phyloP scores from a whole-genome alignment of 345 rosid genomes.

The Acer saccharum region DNA sequence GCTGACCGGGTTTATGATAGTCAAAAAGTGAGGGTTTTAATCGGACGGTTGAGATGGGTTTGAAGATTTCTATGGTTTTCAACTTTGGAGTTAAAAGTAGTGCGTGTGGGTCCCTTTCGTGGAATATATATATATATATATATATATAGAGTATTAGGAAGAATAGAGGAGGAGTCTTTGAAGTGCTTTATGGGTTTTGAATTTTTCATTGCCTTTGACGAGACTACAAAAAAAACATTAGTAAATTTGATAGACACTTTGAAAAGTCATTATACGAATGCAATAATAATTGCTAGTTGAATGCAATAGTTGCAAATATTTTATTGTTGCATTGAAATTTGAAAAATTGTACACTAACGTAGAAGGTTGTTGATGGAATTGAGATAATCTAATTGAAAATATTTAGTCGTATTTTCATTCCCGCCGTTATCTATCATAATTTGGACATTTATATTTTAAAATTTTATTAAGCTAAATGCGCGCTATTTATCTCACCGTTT shows the following conservation, averaged over 20 bases:
- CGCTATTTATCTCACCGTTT: no score
- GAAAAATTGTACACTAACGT: background rate
- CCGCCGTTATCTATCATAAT: no score
- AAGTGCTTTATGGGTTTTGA: constrained; percentile 15
- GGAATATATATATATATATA: no score
- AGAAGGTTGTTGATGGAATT: no score
- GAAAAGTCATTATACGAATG: background rate
- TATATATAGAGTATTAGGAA: no score
- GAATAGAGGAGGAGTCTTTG: background rate
- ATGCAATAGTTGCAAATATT: no score
- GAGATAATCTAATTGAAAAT: no score
- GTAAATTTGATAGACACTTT: background rate
- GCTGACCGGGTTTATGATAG: constrained; percentile 48
- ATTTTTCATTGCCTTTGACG: constrained; percentile 15
- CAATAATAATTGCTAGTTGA: background rate
- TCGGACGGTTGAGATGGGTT: constrained; percentile 43
- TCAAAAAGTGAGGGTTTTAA: constrained; percentile 41
- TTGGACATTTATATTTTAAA: no score
- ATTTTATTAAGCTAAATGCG: no score
- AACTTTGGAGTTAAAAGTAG: background rate
- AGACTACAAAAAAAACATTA: background rate
- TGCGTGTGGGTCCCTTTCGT: background rate
- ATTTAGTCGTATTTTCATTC: no score
- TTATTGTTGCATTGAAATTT: background rate
- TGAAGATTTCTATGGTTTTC: constrained; percentile 34